Evolutionary conservation across 768 basidiomycete species (phyloP).

Genomic region (Calocera viscosa): DNA sequence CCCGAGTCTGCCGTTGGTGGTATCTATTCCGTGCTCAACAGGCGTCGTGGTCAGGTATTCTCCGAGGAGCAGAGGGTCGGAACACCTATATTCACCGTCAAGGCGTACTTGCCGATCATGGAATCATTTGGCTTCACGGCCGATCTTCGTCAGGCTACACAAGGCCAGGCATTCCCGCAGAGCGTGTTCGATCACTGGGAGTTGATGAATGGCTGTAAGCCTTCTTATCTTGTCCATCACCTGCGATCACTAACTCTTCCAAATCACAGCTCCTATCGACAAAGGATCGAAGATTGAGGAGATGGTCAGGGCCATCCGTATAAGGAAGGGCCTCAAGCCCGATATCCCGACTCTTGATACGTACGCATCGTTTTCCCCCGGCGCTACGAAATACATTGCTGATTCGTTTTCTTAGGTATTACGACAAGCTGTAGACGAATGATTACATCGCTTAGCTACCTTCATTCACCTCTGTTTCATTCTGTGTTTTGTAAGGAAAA

Average conservation of each 20-base stretch:
- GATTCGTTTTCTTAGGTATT: slow-evolving; percentile 37
- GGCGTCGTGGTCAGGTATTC: slow-evolving; percentile 96
- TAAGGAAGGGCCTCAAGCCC: slow-evolving; percentile 93
- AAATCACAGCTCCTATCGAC: slow-evolving; percentile 54
- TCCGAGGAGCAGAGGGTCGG: slow-evolving; percentile 92
- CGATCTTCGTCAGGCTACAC: slow-evolving; percentile 81
- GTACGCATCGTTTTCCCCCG: neutral
- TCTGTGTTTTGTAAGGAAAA: neutral
- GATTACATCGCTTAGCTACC: neutral
- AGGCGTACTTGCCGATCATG: slow-evolving; percentile 84
- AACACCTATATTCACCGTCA: slow-evolving; percentile 99
- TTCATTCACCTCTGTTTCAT: neutral
- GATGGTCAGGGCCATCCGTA: slow-evolving; percentile 67
- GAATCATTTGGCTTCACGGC: slow-evolving; percentile 98
- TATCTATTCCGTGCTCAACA: slow-evolving; percentile 89
- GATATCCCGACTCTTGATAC: slow-evolving; percentile 78
- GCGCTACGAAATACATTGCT: neutral
- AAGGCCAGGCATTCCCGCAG: slow-evolving; percentile 98
- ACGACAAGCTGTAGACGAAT: slow-evolving; percentile 64
- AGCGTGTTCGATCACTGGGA: slow-evolving; percentile 90
- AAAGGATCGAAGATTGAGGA: slow-evolving; percentile 87
- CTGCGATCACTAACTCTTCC: slow-evolving; percentile 14
- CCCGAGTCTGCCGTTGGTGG: slow-evolving; percentile 96
- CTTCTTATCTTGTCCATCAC: neutral
- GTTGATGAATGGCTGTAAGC: slow-evolving; percentile 57